phyloP scores from a whole-genome alignment of 495 filamentous ascomycete species.

The Durotheca rogersii region DNA sequence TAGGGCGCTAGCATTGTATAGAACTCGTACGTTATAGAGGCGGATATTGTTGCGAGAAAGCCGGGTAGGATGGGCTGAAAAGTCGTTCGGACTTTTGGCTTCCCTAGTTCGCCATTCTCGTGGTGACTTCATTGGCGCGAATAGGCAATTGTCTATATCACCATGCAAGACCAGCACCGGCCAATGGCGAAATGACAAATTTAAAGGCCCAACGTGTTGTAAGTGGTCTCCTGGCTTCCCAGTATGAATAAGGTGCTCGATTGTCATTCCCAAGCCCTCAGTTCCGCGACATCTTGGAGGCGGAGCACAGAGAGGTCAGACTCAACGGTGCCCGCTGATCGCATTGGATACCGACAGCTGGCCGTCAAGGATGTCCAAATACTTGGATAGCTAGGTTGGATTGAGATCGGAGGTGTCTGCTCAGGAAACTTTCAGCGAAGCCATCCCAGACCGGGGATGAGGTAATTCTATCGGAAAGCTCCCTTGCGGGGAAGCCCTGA shows the following conservation, averaged over 20 bases:
- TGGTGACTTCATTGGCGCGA: slow-evolving; percentile 29
- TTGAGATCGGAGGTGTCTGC: slow-evolving; percentile 12
- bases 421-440: slow-evolving; percentile 30
- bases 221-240: slow-evolving; percentile 18
- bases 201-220: slow-evolving; percentile 23
- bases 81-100: slow-evolving; percentile 25
- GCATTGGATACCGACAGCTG: slow-evolving; percentile 17
- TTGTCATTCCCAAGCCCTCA: slow-evolving; percentile 15
- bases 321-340: slow-evolving; percentile 12
- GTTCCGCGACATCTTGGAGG: slow-evolving; percentile 21
- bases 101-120: slow-evolving; percentile 24
- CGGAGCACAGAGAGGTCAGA: slow-evolving; percentile 7
- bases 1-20: slow-evolving; percentile 2
- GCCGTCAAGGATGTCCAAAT: slow-evolving; percentile 2
- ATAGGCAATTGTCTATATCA: slow-evolving; percentile 30
- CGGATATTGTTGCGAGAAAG: slow-evolving; percentile 18
- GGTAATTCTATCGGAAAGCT: slow-evolving; percentile 25
- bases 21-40: slow-evolving; percentile 7
- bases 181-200: slow-evolving; percentile 31
- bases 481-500: slow-evolving; percentile 25
- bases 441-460: slow-evolving; percentile 22
- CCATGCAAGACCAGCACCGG: slow-evolving; percentile 16
- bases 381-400: slow-evolving; percentile 11
- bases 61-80: slow-evolving; percentile 26
- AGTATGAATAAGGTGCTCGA: slow-evolving; percentile 20